These are phyloP conservation scores for Eutreptiella sp. DNA, from an alignment of 208 protist species.

Conservation along the genomic window DNA sequence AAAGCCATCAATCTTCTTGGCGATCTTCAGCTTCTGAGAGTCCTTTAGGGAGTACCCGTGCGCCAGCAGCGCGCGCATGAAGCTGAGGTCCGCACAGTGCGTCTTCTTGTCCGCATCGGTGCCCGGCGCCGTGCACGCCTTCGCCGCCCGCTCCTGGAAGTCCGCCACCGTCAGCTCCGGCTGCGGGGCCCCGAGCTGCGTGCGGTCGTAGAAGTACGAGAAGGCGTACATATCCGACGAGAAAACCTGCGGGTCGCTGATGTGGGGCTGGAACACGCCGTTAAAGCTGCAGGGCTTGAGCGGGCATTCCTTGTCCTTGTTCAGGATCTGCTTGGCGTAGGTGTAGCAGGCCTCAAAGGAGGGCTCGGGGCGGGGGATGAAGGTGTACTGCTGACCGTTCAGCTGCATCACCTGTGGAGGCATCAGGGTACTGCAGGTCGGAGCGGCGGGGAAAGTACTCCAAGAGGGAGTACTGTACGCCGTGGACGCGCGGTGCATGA, in stretches of 20 bases:
- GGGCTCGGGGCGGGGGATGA: too few species aligned
- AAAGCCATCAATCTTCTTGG: slow-evolving; percentile 66
- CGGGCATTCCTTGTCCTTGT: slow-evolving; percentile 25
- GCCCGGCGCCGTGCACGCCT: not conserved
- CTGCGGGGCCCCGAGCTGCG: slow-evolving; percentile 27
- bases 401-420: too few species aligned
- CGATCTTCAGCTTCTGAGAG: slow-evolving; percentile 51
- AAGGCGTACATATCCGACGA: slow-evolving; percentile 55
- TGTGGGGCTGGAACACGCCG: slow-evolving; percentile 52
- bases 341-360: slow-evolving; percentile 45
- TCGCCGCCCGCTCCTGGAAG: slow-evolving; percentile 14
- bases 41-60: slow-evolving; percentile 51
- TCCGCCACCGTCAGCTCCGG: not conserved
- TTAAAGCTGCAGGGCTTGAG: slow-evolving; percentile 48
- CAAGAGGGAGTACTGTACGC: too few species aligned
- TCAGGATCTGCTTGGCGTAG: slow-evolving; percentile 42
- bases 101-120: slow-evolving; percentile 13
- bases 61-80: slow-evolving; percentile 55
- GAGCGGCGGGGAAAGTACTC: too few species aligned
- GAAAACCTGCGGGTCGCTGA: slow-evolving; percentile 38
- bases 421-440: too few species aligned
- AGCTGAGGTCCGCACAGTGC: slow-evolving; percentile 60
- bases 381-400: too few species aligned
- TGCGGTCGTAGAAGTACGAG: slow-evolving; percentile 57
- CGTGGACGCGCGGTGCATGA: too few species aligned